Evolutionary conservation across 192 early-diverging fungal species (phyloP).

Genomic region (Spinellus fusiger): DNA sequence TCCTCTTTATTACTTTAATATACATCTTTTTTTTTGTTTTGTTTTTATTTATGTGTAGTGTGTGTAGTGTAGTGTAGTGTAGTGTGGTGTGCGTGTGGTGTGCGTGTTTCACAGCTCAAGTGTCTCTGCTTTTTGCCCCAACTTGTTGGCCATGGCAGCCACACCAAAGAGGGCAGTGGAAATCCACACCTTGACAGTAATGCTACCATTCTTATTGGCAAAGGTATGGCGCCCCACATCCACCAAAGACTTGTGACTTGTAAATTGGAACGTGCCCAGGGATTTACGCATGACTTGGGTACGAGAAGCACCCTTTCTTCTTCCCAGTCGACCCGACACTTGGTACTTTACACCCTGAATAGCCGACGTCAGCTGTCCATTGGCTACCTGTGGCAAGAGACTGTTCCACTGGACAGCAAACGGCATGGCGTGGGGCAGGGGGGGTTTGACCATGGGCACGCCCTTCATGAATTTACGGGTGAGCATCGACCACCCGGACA

Average conservation of each 20-base stretch:
- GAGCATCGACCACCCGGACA: constrained; percentile 26
- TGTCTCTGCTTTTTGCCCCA: constrained; percentile 13
- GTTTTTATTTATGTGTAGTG: background rate
- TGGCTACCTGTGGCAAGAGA: constrained; percentile 27
- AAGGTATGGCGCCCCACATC: constrained; percentile 35
- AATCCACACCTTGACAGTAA: constrained; percentile 40
- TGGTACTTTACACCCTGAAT: constrained; percentile 38
- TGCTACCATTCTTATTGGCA: constrained; percentile 35
- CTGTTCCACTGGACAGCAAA: constrained; percentile 31
- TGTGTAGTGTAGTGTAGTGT: background rate
- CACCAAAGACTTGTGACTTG: constrained; percentile 30
- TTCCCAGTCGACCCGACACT: constrained; percentile 31
- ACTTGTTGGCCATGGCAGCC: constrained; percentile 23
- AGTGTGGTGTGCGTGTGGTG: background rate
- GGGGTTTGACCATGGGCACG: constrained; percentile 34
- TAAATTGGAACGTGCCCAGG: constrained; percentile 36
- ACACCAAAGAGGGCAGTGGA: constrained; percentile 32
- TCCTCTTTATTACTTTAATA: background rate
- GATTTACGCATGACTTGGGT: constrained; percentile 31
- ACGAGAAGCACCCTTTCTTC: constrained; percentile 31
- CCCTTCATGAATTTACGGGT: constrained; percentile 35
- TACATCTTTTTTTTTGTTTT: background rate
- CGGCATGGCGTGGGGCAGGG: constrained; percentile 29
- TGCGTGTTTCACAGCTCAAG: background rate
- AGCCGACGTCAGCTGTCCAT: constrained; percentile 27